Evolutionary conservation across 2,329 filamentous ascomycete genomes (phyloP), one percentile per base, ranked within the genome.

Genomic region (Claviceps fusiformis): DNA sequence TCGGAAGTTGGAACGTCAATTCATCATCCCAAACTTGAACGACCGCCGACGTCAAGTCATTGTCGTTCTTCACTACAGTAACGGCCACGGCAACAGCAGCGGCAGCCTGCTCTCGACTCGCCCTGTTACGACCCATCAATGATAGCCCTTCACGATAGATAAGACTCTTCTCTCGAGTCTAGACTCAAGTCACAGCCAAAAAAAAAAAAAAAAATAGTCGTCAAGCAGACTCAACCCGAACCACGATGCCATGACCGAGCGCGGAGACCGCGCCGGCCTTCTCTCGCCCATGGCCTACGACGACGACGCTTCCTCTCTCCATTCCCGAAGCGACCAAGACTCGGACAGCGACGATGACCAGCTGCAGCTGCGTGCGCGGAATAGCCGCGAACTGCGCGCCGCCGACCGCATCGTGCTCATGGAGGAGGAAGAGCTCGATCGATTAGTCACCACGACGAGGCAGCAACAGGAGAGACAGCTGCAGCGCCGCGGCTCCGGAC

Each of bases 281-380:
- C 78, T 87, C 50, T 85, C 82, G 13, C 82, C 83, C 45, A 68
- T 73, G 58, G 76, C 74, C 50, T 85, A 86, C 72, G 84, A 87
- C 61, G 82, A 83, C 62, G 86, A 89, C 67, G 83, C 82, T 54
- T 72, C 79, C 13, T 87, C 84, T 7, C 70, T 88, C 46, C 79
- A 83, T 62, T 82, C 77, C 62, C 79, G 79, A 59, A 83, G 79
- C 71, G 85, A 87, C 63, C 85, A 88, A 66, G 85, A 89, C 64
- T 85, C 82, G 56, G 86, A 89, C 65, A 87, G 82, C 69, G 85
- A 89, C 61, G 86, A 89, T 67, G 85, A 89, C 66, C 75, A 87
- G 63, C 75, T 87, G 54, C 72, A 86, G 58, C 73, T 77, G 56
- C 79, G 78, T 9, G 82, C 82, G 39, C 79, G 85, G 50, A 87